phyloP scores from a whole-genome alignment of 805 yeast genomes.

The Yarrowia keelungensis region DNA sequence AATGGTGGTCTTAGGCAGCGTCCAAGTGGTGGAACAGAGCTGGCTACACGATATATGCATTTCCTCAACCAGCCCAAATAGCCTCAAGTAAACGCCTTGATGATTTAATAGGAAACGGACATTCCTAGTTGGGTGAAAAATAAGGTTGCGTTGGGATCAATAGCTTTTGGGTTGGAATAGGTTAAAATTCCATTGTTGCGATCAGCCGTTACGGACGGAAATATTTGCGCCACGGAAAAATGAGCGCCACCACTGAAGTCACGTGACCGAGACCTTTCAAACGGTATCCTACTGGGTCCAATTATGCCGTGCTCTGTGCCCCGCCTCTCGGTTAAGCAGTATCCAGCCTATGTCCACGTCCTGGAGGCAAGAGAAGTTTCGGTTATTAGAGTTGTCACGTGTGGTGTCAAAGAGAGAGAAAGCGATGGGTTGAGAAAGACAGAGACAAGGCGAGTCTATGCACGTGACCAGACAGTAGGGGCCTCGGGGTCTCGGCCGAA shows the following conservation, averaged over 20 bases:
- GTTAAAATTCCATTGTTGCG: neutral
- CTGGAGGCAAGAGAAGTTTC: conserved; percentile 27
- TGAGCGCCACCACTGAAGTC: neutral
- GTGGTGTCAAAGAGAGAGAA: neutral
- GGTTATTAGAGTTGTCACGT: conserved; percentile 13
- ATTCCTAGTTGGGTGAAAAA: conserved; percentile 20
- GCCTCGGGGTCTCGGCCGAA: too few species aligned
- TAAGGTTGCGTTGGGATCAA: neutral
- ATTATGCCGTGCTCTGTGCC: too few species aligned
- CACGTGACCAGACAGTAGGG: neutral
- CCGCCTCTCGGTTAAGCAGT: neutral
- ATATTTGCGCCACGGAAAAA: neutral
- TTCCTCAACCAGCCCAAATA: neutral
- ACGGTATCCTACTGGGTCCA: too few species aligned
- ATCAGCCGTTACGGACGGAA: neutral
- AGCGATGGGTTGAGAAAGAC: neutral
- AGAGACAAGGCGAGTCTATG: neutral
- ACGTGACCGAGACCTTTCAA: neutral
- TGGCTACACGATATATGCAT: neutral
- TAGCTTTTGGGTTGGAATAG: neutral
- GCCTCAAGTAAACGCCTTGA: conserved; percentile 18
- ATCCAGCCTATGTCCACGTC: conserved; percentile 12
- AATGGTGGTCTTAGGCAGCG: neutral
- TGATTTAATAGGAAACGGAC: conserved; percentile 4
- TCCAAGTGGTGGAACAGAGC: neutral